Evolutionary conservation across 768 basidiomycete genomes (phyloP).

Genomic region (Nevesoporus exiguus): DNA sequence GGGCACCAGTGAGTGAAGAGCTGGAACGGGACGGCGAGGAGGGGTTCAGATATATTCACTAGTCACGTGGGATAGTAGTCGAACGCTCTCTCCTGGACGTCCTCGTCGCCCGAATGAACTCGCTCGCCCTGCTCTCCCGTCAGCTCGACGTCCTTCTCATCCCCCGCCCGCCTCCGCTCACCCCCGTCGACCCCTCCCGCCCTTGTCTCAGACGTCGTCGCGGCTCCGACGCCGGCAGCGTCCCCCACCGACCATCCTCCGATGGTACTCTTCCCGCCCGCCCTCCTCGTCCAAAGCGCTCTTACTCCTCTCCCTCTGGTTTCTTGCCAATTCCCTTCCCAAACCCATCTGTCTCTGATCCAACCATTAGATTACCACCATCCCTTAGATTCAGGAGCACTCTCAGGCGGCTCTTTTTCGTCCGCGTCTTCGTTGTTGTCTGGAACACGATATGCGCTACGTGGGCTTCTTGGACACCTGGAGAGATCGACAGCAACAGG

Average conservation of each 20-base stretch:
- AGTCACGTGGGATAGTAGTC: constrained; percentile 4
- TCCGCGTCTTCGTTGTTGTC: constrained; percentile 63
- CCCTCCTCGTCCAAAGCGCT: constrained; percentile 47
- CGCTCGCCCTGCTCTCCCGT: constrained; percentile 74
- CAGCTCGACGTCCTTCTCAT: constrained; percentile 76
- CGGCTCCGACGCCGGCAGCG: constrained; percentile 24
- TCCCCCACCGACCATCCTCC: constrained; percentile 49
- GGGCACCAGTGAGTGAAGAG: constrained; percentile 38
- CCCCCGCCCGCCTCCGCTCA: constrained; percentile 55
- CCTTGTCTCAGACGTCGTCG: constrained; percentile 24
- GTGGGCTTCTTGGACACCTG: constrained; percentile 46
- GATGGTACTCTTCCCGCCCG: constrained; percentile 19
- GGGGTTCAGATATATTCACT: constrained; percentile 43
- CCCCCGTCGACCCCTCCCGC: constrained; percentile 40
- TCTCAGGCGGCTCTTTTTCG: constrained; percentile 62
- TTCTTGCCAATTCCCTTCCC: constrained; percentile 39
- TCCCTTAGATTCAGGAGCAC: constrained; percentile 38
- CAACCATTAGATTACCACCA: constrained; percentile 35
- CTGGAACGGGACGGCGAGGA: constrained; percentile 21
- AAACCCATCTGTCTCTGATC: constrained; percentile 30
- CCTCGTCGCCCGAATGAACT: constrained; percentile 58
- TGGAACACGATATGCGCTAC: constrained; percentile 68
- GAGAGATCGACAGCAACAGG: constrained; percentile 20
- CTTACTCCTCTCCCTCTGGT: constrained; percentile 60
- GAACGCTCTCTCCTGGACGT: neutral